Conservation (phyloP, 1,284 basidiomycete genomes). For the Volvariella surrecta region DNA sequence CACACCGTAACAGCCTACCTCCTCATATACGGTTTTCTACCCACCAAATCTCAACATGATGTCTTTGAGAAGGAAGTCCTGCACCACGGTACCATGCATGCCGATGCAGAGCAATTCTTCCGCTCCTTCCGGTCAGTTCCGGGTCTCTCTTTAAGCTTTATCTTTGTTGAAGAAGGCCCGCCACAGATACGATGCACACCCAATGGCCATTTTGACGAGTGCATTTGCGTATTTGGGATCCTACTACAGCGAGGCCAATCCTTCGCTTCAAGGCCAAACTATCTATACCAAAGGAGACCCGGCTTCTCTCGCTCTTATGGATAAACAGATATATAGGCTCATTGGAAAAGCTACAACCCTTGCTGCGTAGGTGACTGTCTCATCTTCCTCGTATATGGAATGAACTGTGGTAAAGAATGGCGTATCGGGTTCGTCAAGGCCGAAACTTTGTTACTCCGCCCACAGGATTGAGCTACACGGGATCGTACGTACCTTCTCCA, state of each 20-base stretch:
- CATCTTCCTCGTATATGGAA: not conserved
- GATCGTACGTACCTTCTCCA: conserved; percentile 45
- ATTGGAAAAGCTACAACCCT: conserved; percentile 84
- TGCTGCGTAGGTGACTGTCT: conserved; percentile 53
- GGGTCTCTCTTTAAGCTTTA: not conserved
- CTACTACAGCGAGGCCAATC: conserved; percentile 77
- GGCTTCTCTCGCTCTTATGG: conserved; percentile 67
- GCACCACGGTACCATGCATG: conserved; percentile 70
- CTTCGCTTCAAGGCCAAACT: conserved; percentile 70
- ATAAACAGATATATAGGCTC: conserved; percentile 83
- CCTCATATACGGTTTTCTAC: conserved; percentile 82
- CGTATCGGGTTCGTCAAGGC: conserved; percentile 83
- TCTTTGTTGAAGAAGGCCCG: conserved; percentile 3
- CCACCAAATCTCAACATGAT: conserved; percentile 50
- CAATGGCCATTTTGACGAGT: conserved; percentile 82
- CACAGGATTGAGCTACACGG: conserved; percentile 73
- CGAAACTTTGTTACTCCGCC: conserved; percentile 83
- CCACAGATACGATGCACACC: conserved; percentile 75
- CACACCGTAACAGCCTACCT: conserved; percentile 46
- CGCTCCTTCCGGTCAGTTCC: conserved; percentile 58
- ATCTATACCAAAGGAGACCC: conserved; percentile 66
- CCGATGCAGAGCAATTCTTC: conserved; percentile 76
- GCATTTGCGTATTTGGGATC: conserved; percentile 82
- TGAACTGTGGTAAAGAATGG: conserved; percentile 49
- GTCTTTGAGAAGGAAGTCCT: conserved; percentile 69